phyloP scores from a whole-genome alignment of 257 asterid species.

The Solanum stenotomum region DNA sequence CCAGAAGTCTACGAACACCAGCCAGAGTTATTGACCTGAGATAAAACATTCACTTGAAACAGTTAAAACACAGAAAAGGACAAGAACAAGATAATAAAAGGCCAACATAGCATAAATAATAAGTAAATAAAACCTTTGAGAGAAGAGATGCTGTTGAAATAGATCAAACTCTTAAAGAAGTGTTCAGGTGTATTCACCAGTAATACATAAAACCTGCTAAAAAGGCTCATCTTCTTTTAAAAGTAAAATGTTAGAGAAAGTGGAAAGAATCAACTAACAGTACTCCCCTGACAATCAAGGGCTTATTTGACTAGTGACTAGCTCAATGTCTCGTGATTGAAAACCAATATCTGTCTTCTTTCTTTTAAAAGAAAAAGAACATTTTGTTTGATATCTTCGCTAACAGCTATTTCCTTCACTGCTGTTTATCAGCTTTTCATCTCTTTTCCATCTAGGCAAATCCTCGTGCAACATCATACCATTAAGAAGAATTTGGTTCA shows the following conservation, averaged over 20 bases:
- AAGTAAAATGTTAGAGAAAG: not conserved
- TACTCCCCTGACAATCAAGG: not conserved
- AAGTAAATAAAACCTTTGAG: not conserved
- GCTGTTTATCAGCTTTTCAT: not conserved
- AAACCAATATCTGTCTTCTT: not conserved
- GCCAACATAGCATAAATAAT: not conserved
- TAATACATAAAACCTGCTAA: not conserved
- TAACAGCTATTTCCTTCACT: not conserved
- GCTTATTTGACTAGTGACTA: not conserved
- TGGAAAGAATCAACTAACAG: not conserved
- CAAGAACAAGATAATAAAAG: not conserved
- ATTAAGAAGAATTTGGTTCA: not conserved
- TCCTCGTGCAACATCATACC: not conserved
- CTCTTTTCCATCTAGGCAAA: not conserved
- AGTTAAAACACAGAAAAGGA: not conserved
- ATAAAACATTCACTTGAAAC: constrained; percentile 7
- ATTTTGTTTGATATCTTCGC: not conserved
- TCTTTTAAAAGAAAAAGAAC: not conserved
- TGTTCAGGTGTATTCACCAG: not conserved
- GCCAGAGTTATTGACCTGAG: constrained; percentile 60
- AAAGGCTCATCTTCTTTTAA: not conserved
- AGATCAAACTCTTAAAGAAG: not conserved
- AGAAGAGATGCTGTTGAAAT: not conserved
- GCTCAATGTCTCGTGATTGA: not conserved
- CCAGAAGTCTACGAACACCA: constrained; percentile 80